Conservation (phyloP, 257 asterid species). For the Jaltomata sinuosa region DNA sequence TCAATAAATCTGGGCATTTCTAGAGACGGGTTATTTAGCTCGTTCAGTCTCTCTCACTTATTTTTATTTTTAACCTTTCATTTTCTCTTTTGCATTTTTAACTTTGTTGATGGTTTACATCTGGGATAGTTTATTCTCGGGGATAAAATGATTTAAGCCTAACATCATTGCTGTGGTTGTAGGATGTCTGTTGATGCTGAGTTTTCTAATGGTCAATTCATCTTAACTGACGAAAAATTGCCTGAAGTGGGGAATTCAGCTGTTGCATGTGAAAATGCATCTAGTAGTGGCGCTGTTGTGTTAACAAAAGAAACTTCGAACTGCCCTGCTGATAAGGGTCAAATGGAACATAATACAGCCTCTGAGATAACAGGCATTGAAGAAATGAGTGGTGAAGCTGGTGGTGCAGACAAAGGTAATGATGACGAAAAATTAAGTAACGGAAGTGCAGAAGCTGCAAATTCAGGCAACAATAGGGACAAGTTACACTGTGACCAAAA, state of each 20-base stretch:
- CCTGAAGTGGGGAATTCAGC: not conserved
- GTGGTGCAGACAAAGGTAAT: not conserved
- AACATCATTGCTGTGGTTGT: slow-evolving; percentile 1
- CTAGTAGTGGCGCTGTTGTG: not conserved
- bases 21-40: not conserved
- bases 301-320: not conserved
- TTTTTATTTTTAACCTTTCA: not conserved
- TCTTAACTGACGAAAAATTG: not conserved
- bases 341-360: not conserved
- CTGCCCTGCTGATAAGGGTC: not conserved
- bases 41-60: not conserved
- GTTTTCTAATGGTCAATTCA: not conserved
- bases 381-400: not conserved
- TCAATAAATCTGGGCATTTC: not conserved
- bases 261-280: not conserved
- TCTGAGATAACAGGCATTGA: not conserved
- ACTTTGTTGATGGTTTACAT: not conserved
- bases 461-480: not conserved
- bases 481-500: not conserved
- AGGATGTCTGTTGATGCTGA: slow-evolving; percentile 4
- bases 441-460: not conserved
- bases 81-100: not conserved
- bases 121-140: not conserved
- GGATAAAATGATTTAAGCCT: not conserved
- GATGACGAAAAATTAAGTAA: not conserved